phyloP scores from a whole-genome alignment of 495 filamentous ascomycete species.

The Xylaria cubensis region DNA sequence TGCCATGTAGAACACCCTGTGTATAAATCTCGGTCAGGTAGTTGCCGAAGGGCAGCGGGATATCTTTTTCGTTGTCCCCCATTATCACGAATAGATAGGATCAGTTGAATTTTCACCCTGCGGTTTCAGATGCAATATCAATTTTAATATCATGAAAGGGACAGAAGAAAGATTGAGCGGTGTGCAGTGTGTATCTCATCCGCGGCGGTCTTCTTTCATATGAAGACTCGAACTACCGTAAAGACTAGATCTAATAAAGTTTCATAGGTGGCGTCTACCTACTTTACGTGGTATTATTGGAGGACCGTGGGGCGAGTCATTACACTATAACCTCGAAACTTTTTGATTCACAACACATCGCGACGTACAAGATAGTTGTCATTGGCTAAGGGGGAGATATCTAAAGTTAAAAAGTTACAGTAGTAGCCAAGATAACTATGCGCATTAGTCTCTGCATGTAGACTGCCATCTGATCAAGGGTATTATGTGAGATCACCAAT shows the following conservation, averaged over 20 bases:
- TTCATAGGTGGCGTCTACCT: not conserved
- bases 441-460: constrained; percentile 9
- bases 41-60: not conserved
- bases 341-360: not conserved
- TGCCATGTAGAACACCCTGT: constrained; percentile 34
- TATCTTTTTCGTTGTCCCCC: not conserved
- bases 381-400: not conserved
- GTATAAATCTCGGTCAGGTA: constrained; percentile 21
- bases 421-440: not conserved
- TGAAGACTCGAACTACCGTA: not conserved
- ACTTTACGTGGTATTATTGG: not conserved
- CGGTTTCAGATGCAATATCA: not conserved
- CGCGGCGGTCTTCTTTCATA: not conserved
- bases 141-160: not conserved
- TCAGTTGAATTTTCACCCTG: not conserved
- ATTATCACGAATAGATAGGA: not conserved
- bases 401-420: not conserved
- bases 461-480: not conserved
- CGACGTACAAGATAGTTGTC: not conserved
- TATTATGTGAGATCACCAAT: not conserved
- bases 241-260: constrained; percentile 1
- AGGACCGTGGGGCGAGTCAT: constrained; percentile 2
- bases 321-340: not conserved
- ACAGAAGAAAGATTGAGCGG: not conserved
- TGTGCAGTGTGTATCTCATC: not conserved